These are phyloP conservation scores for Pholiota adiposa DNA, from an alignment of 1,284 basidiomycete species.

Conservation along the genomic window DNA sequence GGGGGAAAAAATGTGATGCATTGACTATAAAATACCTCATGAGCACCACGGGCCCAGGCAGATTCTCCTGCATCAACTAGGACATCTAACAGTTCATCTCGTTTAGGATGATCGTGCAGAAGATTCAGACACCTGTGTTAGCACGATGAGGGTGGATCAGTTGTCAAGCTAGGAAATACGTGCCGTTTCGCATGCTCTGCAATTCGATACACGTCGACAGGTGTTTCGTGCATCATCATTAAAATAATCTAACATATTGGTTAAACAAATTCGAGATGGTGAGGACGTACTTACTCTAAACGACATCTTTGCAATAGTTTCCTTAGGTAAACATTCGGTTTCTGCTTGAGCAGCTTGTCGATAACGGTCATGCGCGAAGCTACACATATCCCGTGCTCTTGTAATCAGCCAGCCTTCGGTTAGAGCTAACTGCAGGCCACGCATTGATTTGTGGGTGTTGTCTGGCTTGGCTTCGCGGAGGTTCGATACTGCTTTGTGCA, in stretches of 20 bases:
- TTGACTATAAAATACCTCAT: conserved; percentile 52
- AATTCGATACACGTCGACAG: conserved; percentile 65
- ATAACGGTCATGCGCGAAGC: conserved; percentile 73
- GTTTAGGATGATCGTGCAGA: conserved; percentile 59
- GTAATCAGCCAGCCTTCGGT: conserved; percentile 74
- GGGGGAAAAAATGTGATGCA: conserved; percentile 1
- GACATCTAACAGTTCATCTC: conserved; percentile 61
- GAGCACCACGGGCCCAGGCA: conserved; percentile 69
- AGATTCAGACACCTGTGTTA: conserved; percentile 59
- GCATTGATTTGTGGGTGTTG: conserved; percentile 62
- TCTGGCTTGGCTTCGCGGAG: conserved; percentile 42
- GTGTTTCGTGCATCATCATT: conserved; percentile 67
- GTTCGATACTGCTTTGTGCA: conserved; percentile 53
- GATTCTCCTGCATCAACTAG: conserved; percentile 71
- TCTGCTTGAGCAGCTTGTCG: conserved; percentile 69
- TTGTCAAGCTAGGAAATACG: conserved; percentile 14
- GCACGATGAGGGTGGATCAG: background rate
- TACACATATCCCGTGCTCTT: conserved; percentile 73
- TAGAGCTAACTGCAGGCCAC: conserved; percentile 66
- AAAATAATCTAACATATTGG: conserved; percentile 56
- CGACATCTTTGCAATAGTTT: conserved; percentile 68
- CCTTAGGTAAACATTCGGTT: conserved; percentile 51
- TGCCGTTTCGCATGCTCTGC: conserved; percentile 70
- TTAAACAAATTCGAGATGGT: conserved; percentile 5
- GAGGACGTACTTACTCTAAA: conserved; percentile 48